These are phyloP conservation scores for Carex cristatella DNA, from an alignment of 176 grass and related monocot species.

Conservation along the genomic window DNA sequence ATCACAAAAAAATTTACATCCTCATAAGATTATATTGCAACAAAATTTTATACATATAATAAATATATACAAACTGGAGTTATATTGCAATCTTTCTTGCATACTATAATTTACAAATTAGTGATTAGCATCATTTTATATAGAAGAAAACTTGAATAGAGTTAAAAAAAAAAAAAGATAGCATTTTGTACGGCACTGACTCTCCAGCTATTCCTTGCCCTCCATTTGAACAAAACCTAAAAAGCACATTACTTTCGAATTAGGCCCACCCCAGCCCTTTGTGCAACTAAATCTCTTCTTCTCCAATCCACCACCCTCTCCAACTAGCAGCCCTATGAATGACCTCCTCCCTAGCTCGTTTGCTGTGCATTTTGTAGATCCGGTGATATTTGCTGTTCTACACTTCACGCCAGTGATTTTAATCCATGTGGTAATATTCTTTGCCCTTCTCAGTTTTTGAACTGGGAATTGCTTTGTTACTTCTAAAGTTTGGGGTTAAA, in stretches of 20 bases:
- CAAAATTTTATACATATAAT: no score
- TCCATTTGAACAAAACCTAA: neutral
- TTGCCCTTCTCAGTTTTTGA: neutral
- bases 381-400: neutral
- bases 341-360: neutral
- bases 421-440: neutral
- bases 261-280: neutral
- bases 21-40: no score
- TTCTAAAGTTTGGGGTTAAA: neutral
- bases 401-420: neutral
- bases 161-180: no score
- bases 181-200: neutral
- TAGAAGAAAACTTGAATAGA: no score
- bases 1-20: no score
- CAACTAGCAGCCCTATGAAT: neutral
- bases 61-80: no score
- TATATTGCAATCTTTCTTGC: no score
- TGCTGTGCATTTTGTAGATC: neutral
- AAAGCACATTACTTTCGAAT: neutral
- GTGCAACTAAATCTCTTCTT: neutral
- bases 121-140: no score
- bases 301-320: neutral
- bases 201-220: neutral
- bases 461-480: neutral
- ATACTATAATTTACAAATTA: no score